Conservation (phyloP, 1,284 basidiomycete genomes). For the Prillingera fragicola region DNA sequence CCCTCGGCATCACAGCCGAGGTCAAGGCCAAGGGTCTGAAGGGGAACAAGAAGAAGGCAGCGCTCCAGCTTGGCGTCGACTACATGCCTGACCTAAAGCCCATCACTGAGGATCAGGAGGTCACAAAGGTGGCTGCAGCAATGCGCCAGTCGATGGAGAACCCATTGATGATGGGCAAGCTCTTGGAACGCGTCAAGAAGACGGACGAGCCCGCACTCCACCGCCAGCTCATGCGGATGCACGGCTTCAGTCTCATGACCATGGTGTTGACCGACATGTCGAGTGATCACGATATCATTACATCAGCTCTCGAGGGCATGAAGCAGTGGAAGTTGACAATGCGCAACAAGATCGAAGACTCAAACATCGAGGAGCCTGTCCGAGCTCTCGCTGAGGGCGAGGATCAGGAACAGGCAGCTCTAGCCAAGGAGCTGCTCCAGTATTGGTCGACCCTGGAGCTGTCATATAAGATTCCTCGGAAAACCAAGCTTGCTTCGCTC, state of each 20-base stretch:
- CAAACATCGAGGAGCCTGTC: constrained; percentile 68
- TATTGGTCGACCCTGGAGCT: constrained; percentile 40
- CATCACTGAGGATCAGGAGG: constrained; percentile 64
- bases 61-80: constrained; percentile 79
- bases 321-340: constrained; percentile 72
- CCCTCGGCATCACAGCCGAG: constrained; percentile 92
- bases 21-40: constrained; percentile 71
- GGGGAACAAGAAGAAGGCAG: constrained; percentile 83
- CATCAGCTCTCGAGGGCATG: constrained; percentile 66
- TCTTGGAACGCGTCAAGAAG: constrained; percentile 84
- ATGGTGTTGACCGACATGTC: constrained; percentile 71
- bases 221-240: constrained; percentile 82
- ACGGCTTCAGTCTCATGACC: constrained; percentile 88
- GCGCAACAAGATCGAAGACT: constrained; percentile 90
- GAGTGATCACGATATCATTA: constrained; percentile 65
- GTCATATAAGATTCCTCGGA: constrained; percentile 41
- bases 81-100: constrained; percentile 59
- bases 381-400: constrained; percentile 37
- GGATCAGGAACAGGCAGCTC: constrained; percentile 24
- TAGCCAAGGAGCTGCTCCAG: constrained; percentile 36
- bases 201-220: constrained; percentile 75
- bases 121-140: constrained; percentile 85
- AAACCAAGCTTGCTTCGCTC: constrained; percentile 36
- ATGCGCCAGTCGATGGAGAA: constrained; percentile 79
- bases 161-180: constrained; percentile 71